phyloP scores from a whole-genome alignment of 1,139 yeast species.

The Saccharomyces uvarum region DNA sequence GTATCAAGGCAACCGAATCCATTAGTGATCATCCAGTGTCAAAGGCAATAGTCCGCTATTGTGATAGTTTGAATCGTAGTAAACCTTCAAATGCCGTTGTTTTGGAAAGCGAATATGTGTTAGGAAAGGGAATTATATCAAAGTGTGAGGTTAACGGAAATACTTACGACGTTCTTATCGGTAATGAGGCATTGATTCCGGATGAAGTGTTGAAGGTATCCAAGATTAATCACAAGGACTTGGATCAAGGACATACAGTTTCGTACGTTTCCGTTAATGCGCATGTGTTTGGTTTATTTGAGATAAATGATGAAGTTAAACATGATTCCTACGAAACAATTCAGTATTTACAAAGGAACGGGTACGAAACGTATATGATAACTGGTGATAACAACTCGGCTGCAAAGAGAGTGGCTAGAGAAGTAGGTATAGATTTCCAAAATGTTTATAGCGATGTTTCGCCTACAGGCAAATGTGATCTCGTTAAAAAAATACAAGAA shows the following conservation, averaged over 20 bases:
- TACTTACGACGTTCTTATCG: constrained; percentile 41
- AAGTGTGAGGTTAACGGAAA: constrained; percentile 17
- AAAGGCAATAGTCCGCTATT: constrained; percentile 46
- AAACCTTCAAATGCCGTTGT: constrained; percentile 26
- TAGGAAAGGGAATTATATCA: constrained; percentile 67
- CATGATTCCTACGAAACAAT: constrained; percentile 58
- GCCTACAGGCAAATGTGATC: constrained; percentile 68
- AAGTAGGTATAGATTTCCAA: constrained; percentile 56
- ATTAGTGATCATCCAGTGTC: constrained; percentile 89
- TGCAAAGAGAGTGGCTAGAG: constrained; percentile 57
- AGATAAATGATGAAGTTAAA: constrained; percentile 63
- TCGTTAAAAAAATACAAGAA: constrained; percentile 53
- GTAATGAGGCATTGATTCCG: constrained; percentile 46
- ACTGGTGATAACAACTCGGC: constrained; percentile 75
- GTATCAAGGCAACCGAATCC: constrained; percentile 53
- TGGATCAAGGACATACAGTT: constrained; percentile 23
- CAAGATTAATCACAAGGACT: constrained; percentile 9
- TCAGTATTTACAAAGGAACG: constrained; percentile 44
- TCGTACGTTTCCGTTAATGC: constrained; percentile 47
- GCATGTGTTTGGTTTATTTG: constrained; percentile 54
- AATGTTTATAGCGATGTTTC: constrained; percentile 71
- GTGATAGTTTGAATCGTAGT: constrained; percentile 18
- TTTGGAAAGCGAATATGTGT: constrained; percentile 40
- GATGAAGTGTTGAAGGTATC: constrained; percentile 14
- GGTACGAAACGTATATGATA: constrained; percentile 73